Percentiles rank a stretch among this genome's conserved stretches.
Evolutionary conservation across 2,329 filamentous ascomycete species (phyloP).

Genomic region (Fusarium sacchari): DNA sequence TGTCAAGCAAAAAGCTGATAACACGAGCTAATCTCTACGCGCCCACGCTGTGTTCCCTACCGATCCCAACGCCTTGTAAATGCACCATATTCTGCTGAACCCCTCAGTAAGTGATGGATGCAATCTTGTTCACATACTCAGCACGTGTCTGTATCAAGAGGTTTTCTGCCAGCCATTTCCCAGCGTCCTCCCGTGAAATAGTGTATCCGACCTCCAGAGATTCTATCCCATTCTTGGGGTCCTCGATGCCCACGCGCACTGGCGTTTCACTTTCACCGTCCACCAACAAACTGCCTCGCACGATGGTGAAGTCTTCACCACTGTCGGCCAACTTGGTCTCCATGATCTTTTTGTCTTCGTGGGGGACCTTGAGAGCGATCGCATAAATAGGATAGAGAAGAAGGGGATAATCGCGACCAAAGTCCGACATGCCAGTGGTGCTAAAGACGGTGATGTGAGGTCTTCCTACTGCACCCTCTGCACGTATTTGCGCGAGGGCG

Average conservation of each 20-base stretch:
- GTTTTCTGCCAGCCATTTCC: conserved; percentile 58
- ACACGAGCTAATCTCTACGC: not conserved
- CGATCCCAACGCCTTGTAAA: not conserved
- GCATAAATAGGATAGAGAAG: conserved; percentile 56
- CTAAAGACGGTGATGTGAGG: conserved; percentile 51
- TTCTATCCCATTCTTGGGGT: conserved; percentile 47
- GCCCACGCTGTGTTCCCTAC: not conserved
- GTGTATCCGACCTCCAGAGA: conserved; percentile 56
- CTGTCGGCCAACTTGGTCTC: conserved; percentile 48
- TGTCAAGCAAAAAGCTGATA: fast-evolving
- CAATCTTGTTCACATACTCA: conserved; percentile 50
- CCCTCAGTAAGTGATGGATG: conserved; percentile 49
- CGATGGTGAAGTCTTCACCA: conserved; percentile 50
- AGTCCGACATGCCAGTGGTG: conserved; percentile 53
- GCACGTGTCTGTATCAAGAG: conserved; percentile 41
- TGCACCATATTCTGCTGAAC: too few species aligned
- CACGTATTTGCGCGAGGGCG: conserved; percentile 48
- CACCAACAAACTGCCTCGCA: conserved; percentile 52
- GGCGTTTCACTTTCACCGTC: conserved; percentile 41
- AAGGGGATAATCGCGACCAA: conserved; percentile 55
- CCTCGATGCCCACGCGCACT: conserved; percentile 54
- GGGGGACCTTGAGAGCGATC: conserved; percentile 53
- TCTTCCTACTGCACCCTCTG: conserved; percentile 37
- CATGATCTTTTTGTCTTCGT: conserved; percentile 60
- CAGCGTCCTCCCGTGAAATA: conserved; percentile 59